Evolutionary conservation across 139 green algal species (phyloP).

Genomic region (Coccomyxa sp.): DNA sequence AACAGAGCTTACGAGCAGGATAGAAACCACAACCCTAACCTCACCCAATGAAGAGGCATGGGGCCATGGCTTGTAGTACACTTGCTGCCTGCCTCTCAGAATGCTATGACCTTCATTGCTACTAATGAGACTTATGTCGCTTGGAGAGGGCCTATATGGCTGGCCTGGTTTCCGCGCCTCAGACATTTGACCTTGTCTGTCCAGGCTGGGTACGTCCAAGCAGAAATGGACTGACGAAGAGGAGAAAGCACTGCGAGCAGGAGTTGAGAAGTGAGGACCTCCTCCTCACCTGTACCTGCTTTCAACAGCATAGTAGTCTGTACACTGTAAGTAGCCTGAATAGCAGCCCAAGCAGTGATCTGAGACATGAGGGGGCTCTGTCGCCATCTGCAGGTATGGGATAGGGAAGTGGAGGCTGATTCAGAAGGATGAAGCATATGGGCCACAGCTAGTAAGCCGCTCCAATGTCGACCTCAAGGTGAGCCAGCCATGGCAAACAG

Average conservation of each 20-base stretch:
- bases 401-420: constrained; percentile 55
- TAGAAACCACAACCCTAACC: too few species aligned
- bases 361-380: background rate
- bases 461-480: constrained; percentile 65
- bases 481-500: background rate
- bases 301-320: background rate
- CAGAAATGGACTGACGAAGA: constrained; percentile 59
- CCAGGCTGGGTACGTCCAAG: constrained; percentile 23
- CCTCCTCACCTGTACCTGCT: background rate
- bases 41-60: too few species aligned
- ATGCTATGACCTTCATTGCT: background rate
- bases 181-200: too few species aligned
- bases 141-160: background rate
- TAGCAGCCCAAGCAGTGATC: background rate
- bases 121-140: background rate
- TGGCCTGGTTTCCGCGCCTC: background rate
- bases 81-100: background rate
- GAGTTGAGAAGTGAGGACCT: constrained; percentile 41
- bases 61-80: background rate
- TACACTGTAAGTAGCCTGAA: background rate
- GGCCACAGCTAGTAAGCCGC: constrained; percentile 25
- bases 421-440: constrained; percentile 48
- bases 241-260: constrained; percentile 42
- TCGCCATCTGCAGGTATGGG: constrained; percentile 31
- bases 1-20: too few species aligned